Percentiles rank a stretch among this genome's conserved stretches.
These are phyloP conservation scores for Starmerella bombicola DNA, from an alignment of 805 yeast genomes.

Conservation along the genomic window DNA sequence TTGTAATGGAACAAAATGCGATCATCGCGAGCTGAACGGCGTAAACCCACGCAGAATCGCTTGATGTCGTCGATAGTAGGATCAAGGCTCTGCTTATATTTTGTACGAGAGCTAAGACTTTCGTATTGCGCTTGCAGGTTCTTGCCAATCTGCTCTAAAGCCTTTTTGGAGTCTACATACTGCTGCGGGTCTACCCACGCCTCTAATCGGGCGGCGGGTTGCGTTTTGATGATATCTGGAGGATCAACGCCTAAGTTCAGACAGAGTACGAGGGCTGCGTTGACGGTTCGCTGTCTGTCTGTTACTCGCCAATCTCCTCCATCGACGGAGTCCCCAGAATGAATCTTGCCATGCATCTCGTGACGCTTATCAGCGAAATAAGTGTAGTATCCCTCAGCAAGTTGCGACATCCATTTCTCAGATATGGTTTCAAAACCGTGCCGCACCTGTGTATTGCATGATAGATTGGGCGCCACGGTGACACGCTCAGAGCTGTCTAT, in stretches of 20 bases:
- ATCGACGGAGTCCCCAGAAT: slow-evolving; percentile 41
- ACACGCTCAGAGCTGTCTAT: no score
- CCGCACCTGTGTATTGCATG: slow-evolving; percentile 33
- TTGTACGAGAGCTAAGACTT: slow-evolving; percentile 69
- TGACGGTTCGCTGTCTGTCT: slow-evolving; percentile 82
- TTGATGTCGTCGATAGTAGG: slow-evolving; percentile 94
- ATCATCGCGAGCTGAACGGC: slow-evolving; percentile 88
- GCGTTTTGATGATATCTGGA: slow-evolving; percentile 85
- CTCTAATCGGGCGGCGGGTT: slow-evolving; percentile 83
- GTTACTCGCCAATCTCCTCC: slow-evolving; percentile 79
- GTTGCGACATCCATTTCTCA: slow-evolving; percentile 21
- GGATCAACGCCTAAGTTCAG: slow-evolving; percentile 92
- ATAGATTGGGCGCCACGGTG: background rate
- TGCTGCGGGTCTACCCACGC: slow-evolving; percentile 86
- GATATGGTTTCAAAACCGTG: slow-evolving; percentile 40
- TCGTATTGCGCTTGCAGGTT: slow-evolving; percentile 80
- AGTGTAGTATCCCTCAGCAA: slow-evolving; percentile 48
- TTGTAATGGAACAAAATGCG: slow-evolving; percentile 87
- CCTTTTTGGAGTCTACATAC: slow-evolving; percentile 75
- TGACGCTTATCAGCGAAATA: slow-evolving; percentile 90
- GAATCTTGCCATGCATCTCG: slow-evolving; percentile 75
- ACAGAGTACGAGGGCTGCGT: slow-evolving; percentile 85
- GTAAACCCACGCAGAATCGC: slow-evolving; percentile 72
- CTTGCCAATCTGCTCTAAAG: slow-evolving; percentile 83
- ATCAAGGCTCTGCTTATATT: slow-evolving; percentile 82